phyloP scores from a whole-genome alignment of 1,284 basidiomycete species.

The Phenoliferia sp. region DNA sequence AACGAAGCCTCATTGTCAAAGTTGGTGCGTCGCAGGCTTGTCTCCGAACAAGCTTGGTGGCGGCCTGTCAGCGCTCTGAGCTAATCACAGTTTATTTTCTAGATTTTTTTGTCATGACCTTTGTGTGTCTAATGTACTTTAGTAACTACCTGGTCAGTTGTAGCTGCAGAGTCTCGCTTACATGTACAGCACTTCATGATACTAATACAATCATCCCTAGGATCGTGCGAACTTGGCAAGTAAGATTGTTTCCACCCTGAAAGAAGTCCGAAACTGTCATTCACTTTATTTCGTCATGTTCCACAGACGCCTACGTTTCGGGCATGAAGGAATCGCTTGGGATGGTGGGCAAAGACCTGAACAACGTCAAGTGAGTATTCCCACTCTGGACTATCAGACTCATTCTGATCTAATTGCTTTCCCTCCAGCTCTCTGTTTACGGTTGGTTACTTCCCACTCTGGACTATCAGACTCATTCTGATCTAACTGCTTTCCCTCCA shows the following conservation, averaged over 20 bases:
- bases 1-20: background rate
- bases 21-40: background rate
- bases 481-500: constrained; percentile 46
- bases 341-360: constrained; percentile 65
- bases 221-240: constrained; percentile 10
- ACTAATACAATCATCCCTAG: no score
- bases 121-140: constrained; percentile 14
- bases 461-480: background rate
- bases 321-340: constrained; percentile 74
- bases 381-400: fast-evolving
- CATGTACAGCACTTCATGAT: no score
- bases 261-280: background rate
- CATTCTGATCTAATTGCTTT: constrained; percentile 43
- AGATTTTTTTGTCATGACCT: constrained; percentile 11
- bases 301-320: constrained; percentile 58
- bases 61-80: background rate
- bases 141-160: constrained; percentile 14
- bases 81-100: background rate
- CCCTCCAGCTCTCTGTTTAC: constrained; percentile 40
- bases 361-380: constrained; percentile 44
- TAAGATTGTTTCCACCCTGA: background rate
- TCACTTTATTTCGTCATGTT: constrained; percentile 5
- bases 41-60: no score
- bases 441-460: background rate
- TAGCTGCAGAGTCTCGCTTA: no score